These are phyloP conservation scores for Wakefieldia striispora DNA, from an alignment of 768 basidiomycete genomes.

Conservation along the genomic window DNA sequence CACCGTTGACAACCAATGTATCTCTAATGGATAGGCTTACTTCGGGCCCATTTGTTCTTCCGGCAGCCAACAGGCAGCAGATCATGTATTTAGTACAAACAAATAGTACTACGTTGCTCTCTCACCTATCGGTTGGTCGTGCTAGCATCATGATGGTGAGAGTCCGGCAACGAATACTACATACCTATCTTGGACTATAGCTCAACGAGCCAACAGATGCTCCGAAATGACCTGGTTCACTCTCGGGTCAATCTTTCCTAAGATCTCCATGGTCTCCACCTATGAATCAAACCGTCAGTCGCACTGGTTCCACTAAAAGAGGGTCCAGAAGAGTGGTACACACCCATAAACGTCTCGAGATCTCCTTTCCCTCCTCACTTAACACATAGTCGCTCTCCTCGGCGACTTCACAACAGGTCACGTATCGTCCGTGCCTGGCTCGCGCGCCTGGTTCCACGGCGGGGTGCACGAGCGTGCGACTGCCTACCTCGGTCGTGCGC, in stretches of 20 bases:
- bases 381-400: conserved; percentile 35
- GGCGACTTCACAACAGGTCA: conserved; percentile 23
- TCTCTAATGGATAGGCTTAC: conserved; percentile 20
- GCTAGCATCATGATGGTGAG: too few relatives aligned
- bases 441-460: conserved; percentile 27
- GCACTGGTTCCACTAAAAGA: not conserved
- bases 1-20: conserved; percentile 18
- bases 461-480: conserved; percentile 35
- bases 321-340: not conserved
- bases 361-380: conserved; percentile 29
- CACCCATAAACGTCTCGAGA: conserved; percentile 36
- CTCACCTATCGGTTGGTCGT: too few relatives aligned
- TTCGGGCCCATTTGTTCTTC: conserved; percentile 1
- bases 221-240: conserved; percentile 27
- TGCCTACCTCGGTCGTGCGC: conserved; percentile 34
- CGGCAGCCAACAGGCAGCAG: conserved; percentile 3
- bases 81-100: conserved; percentile 2
- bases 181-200: too few relatives aligned
- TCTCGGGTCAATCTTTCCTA: conserved; percentile 28
- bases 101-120: too few relatives aligned
- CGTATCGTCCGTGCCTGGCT: conserved; percentile 29
- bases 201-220: conserved; percentile 18
- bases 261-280: conserved; percentile 28
- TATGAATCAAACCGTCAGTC: conserved; percentile 6
- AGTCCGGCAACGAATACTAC: too few relatives aligned